Conservation (phyloP, 768 basidiomycete genomes). For the Tricholoma bakamatsutake region DNA sequence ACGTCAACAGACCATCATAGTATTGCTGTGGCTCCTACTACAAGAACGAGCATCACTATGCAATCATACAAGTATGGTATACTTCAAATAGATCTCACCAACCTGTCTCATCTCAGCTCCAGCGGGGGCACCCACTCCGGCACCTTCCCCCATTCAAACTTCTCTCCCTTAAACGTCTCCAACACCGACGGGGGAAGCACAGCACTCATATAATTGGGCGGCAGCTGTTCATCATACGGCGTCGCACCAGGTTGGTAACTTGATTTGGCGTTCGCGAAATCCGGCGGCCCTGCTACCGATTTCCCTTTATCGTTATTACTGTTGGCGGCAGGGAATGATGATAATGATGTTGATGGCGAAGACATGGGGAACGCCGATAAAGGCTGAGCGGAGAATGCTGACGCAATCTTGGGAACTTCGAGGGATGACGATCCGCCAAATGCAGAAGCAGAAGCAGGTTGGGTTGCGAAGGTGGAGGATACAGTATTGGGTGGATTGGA, state of each 20-base stretch:
- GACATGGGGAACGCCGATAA: slow-evolving; percentile 19
- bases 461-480: slow-evolving; percentile 9
- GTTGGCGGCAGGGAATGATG: background rate
- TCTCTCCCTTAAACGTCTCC: slow-evolving; percentile 48
- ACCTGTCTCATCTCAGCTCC: slow-evolving; percentile 40
- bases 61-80: background rate
- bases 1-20: too few species aligned
- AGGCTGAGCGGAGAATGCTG: slow-evolving; percentile 9
- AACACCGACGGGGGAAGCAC: slow-evolving; percentile 44
- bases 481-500: slow-evolving; percentile 2
- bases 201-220: slow-evolving; percentile 46
- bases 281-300: slow-evolving; percentile 14
- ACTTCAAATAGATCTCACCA: background rate
- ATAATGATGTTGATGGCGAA: slow-evolving; percentile 13
- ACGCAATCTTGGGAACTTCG: background rate
- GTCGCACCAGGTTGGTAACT: slow-evolving; percentile 41
- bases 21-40: too few species aligned
- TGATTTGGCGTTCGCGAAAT: slow-evolving; percentile 22
- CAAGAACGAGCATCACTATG: background rate
- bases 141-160: slow-evolving; percentile 63
- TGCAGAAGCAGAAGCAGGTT: background rate
- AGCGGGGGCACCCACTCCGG: slow-evolving; percentile 73
- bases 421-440: slow-evolving; percentile 3
- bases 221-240: slow-evolving; percentile 52
- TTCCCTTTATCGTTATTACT: background rate